Evolutionary conservation across 805 yeast species (phyloP).

Genomic region (Hanseniaspora taiwanica): DNA sequence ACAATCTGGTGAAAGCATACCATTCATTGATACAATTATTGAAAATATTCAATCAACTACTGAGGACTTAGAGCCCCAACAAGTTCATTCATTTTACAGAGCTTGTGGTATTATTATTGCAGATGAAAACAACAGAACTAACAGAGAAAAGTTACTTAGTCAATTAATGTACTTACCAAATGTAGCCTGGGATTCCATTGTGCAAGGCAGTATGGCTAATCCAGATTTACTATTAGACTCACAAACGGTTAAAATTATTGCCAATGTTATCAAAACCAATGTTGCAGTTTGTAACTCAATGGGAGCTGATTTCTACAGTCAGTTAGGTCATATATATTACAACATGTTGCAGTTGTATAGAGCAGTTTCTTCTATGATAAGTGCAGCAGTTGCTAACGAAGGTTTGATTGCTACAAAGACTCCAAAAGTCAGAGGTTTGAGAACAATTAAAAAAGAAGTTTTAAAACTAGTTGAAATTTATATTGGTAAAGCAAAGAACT

Average conservation of each 20-base stretch:
- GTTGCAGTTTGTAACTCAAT: conserved; percentile 90
- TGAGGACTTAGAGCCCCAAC: conserved; percentile 90
- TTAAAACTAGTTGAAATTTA: conserved; percentile 81
- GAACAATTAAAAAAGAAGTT: conserved; percentile 93
- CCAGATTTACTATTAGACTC: conserved; percentile 64
- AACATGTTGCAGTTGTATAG: conserved; percentile 83
- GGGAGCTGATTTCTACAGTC: conserved; percentile 85
- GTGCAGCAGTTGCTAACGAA: conserved; percentile 62
- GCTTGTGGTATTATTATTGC: conserved; percentile 91
- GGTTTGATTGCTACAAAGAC: conserved; percentile 89
- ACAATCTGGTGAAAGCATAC: conserved; percentile 76
- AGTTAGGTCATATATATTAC: conserved; percentile 71
- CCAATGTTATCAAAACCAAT: conserved; percentile 88
- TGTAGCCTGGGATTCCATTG: conserved; percentile 86
- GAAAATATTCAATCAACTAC: conserved; percentile 73
- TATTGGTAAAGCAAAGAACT: conserved; percentile 63
- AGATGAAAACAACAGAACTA: conserved; percentile 62
- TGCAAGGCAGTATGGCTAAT: conserved; percentile 71
- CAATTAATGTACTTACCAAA: conserved; percentile 88
- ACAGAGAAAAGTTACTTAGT: conserved; percentile 55
- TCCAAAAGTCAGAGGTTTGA: conserved; percentile 85
- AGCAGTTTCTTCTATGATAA: conserved; percentile 79
- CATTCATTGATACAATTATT: conserved; percentile 84
- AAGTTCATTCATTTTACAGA: conserved; percentile 93
- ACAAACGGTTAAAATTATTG: conserved; percentile 83